Base-by-base conservation (phyloP, 164 flowering plant species). In the Aristolochia californica region DNA sequence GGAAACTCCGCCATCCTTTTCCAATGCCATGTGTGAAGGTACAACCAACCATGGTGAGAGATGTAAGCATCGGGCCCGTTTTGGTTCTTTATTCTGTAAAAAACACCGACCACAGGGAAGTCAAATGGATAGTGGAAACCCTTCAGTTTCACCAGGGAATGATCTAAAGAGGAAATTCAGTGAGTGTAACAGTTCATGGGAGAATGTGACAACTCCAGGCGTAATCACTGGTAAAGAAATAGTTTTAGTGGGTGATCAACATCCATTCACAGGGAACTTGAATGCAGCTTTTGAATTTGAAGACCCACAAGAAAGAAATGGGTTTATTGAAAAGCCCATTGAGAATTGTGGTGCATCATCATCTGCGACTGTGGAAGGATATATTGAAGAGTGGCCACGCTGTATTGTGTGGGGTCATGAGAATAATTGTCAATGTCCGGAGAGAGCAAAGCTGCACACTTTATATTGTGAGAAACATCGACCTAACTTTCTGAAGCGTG, bases 401-500 rank as follows among this genome's bases (percentile, higher is more conserved):
- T 94, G 99, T 69, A 74, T 87, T 53, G 96, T 88, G 30, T 71
- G 69, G n/a, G 71, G 62, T 63, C 54, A 62, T 17, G 66, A 63
- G 27, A 76, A 70, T 40, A 64, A 48, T 58, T 67, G 59, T 44
- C 68, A 69, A 30, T 94, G 99, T 67, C 62, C 57, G 22, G 96
- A 87, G 59, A 71, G 62, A 70, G 83, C 93, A 12, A 89, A 73
- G 64, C 68, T 80, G 34, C 75, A 85, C 63, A 76, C 85, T 1
- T 57, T 90, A 21, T 94, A 90, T 69, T 94, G 99, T 62, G 97
- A 87, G 48, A 80, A 77, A 59, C 99, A 94, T 60, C 73, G 86
- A 62, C 99, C 99, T 5, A 81, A 74, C 72, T 94, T 88, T 87
- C 93, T 94, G 24, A 90, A 87, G 75, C 98, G 95, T 59, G 95